phyloP scores from a whole-genome alignment of 2,329 filamentous ascomycete genomes.

The Colletotrichum euphorbiae region DNA sequence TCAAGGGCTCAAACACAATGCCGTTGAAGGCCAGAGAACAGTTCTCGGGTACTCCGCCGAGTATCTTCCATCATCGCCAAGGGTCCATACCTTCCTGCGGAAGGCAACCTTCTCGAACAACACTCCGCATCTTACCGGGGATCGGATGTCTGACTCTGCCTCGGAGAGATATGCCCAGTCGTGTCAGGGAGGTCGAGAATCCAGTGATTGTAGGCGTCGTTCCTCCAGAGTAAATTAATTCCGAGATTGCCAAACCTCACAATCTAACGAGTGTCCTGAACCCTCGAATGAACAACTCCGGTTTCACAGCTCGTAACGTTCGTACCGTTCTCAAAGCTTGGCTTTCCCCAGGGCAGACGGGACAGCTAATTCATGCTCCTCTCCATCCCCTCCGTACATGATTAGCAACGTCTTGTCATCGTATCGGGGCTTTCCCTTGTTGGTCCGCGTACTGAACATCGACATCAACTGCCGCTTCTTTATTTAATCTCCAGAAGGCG shows the following conservation, averaged over 20 bases:
- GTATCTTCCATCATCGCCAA: too few species aligned
- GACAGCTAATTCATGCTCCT: slow-evolving; percentile 70
- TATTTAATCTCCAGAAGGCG: too few species aligned
- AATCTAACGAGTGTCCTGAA: slow-evolving; percentile 33
- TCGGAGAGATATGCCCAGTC: neutral
- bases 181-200: slow-evolving; percentile 17
- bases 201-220: slow-evolving; percentile 44
- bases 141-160: too few species aligned
- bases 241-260: slow-evolving; percentile 33
- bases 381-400: slow-evolving; percentile 69
- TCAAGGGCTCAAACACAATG: slow-evolving; percentile 26
- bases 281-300: slow-evolving; percentile 2
- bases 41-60: neutral
- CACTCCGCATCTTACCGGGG: too few species aligned
- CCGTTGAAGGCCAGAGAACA: slow-evolving; percentile 41
- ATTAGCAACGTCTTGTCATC: slow-evolving; percentile 67
- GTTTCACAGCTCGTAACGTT: neutral
- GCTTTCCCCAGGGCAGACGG: slow-evolving; percentile 33
- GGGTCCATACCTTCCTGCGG: too few species aligned
- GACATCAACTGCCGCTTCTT: too few species aligned
- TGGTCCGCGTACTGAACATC: too few species aligned
- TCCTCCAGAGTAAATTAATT: slow-evolving; percentile 47
- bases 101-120: too few species aligned
- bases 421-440: slow-evolving; percentile 47
- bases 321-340: neutral